Conservation (phyloP, 2,329 filamentous ascomycete genomes). For the Gnomoniopsis sp. region DNA sequence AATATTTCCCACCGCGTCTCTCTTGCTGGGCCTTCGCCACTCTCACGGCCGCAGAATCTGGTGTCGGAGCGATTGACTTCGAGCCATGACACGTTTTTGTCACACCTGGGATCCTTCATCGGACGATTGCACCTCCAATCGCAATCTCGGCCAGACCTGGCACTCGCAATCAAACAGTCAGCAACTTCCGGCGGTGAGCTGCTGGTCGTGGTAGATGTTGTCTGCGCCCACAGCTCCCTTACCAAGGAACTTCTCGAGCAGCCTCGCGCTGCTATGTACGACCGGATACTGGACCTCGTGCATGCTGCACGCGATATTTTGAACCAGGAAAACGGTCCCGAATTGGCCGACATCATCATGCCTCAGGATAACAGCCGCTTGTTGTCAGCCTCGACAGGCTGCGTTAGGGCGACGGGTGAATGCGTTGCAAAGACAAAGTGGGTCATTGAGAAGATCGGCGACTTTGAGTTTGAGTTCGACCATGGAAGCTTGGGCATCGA, state of each 20-base stretch:
- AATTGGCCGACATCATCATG: constrained; percentile 75
- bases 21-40: constrained; percentile 63
- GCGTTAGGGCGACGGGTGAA: constrained; percentile 85
- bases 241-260: constrained; percentile 64
- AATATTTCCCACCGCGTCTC: constrained; percentile 72
- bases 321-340: constrained; percentile 56
- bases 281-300: constrained; percentile 75
- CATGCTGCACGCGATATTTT: constrained; percentile 78
- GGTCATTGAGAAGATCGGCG: constrained; percentile 83
- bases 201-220: constrained; percentile 74
- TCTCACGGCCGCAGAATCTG: constrained; percentile 64
- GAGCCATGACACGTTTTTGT: constrained; percentile 84
- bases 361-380: constrained; percentile 75
- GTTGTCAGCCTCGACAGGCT: constrained; percentile 76
- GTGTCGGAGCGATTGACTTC: constrained; percentile 78
- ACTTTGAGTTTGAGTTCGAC: constrained; percentile 82
- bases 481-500: constrained; percentile 53
- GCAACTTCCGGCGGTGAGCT: constrained; percentile 78
- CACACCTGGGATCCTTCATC: constrained; percentile 89
- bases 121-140: constrained; percentile 86
- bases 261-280: constrained; percentile 73
- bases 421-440: constrained; percentile 84
- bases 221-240: constrained; percentile 73
- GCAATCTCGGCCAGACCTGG: constrained; percentile 81
- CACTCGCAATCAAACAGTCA: constrained; percentile 77